phyloP scores from a whole-genome alignment of 164 flowering plant species.

The Annona cherimola region DNA sequence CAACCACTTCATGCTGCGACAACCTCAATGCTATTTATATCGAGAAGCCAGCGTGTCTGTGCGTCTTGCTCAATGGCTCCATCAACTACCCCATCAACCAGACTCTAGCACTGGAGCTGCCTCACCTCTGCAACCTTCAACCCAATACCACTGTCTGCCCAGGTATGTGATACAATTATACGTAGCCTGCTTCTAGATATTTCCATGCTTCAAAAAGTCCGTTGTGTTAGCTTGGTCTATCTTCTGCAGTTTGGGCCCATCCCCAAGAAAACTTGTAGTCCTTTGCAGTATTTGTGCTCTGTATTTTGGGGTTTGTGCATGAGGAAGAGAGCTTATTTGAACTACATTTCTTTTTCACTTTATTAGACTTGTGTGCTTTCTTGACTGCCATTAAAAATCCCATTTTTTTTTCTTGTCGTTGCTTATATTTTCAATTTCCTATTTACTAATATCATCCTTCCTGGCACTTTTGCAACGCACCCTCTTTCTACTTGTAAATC shows the following conservation, averaged over 20 bases:
- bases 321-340: no score
- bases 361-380: no score
- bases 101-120: constrained; percentile 61
- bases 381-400: no score
- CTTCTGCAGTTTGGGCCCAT: not conserved
- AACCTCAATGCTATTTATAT: constrained; percentile 37
- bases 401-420: no score
- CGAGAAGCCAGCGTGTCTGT: constrained; percentile 50
- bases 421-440: no score
- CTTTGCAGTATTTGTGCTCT: no score
- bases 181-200: not conserved
- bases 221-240: not conserved
- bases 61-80: constrained; percentile 47
- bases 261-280: no score
- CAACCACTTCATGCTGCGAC: constrained; percentile 47
- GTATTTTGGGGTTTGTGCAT: no score
- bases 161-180: constrained; percentile 27
- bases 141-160: constrained; percentile 36
- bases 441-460: no score
- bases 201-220: not conserved
- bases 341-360: no score
- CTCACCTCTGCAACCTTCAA: constrained; percentile 43
- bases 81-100: constrained; percentile 46
- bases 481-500: no score
- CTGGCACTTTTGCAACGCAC: no score